Base-by-base conservation (phyloP, 2,329 filamentous ascomycete genomes). In the Metarhizium sp. region DNA sequence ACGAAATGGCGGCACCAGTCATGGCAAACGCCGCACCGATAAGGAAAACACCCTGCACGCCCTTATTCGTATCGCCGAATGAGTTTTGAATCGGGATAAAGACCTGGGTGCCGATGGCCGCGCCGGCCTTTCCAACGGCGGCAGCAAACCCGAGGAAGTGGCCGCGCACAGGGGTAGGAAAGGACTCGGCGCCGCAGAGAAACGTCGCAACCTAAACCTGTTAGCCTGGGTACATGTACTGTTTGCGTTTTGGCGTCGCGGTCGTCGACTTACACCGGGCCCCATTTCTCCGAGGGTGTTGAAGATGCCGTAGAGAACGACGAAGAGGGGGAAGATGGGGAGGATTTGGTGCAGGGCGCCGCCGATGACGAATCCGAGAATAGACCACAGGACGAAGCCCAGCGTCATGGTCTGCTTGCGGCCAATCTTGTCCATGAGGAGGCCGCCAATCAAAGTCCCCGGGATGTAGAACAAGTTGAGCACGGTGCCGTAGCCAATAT, bases 261-360 rank as follows among this genome's bases (percentile, higher is more conserved):
- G 75, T 4, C 0, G 20, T 75, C 73, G n/a, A 78, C 65, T 29
- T 78, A 76, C 16, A 73, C 73, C 25, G 68, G 75, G 25, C 66
- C 73, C 62, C 58, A 63, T 61, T 11, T 62, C 60, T 8, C 56
- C 59, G 3, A 63, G 50, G 0, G 59, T 52, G 47, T 77, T 74
- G 66, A 80, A 75, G 2, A 79, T 66, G 0, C 76, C 78, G 57
- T 79, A 80, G 40, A 79, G 69, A 4, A 79, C 68, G 10, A 80
- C 70, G 58, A 80, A 80, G 0, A 78, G 67, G 0, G 78, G 75
- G 3, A 79, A 65, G 32, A 77, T 72, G 34, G 68, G 69, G 4
- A 71, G 75, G 53, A 80, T 71, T 14, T 69, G 63, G 32, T 75
- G 64, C 58, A 78, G 76, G 8, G 73, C 66, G n/a, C 72, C 71